Base-by-base conservation (phyloP, 192 early-diverging fungal genomes). In the Coemansia aciculifera region DNA sequence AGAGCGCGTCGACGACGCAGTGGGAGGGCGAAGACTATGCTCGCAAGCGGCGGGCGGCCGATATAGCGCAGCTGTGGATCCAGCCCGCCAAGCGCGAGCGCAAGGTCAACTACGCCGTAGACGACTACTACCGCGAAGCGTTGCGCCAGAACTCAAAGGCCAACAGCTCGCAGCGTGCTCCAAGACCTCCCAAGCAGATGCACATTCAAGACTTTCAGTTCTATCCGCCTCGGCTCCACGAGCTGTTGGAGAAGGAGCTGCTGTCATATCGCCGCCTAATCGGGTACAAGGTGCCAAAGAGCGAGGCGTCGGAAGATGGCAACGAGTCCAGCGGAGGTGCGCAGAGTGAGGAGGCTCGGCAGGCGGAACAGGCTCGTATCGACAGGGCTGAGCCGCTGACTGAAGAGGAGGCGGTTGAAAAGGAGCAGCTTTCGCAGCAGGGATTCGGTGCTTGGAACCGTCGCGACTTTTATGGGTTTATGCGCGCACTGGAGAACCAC, bases 1-100 rank as follows among this genome's bases (percentile, higher is more conserved):
- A 85, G 43, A 85, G 84, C 70, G 59, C 72, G 6, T 90, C 87
- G 54, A 94, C 92, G 3, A 96, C 96, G 72, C 88, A 97, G 69
- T 97, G 96, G 96, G 92, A 98, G 66, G 97, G 97, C 19, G 89
- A 96, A 64, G 94, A 99, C 86, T 98, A 94, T 88, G 88, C 93
- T 46, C 85, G 87, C 71, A 93, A 92, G 74, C 68, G 72, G 38
- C 68, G 75, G 17, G 72, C 80, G 1, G 74, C 73, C 11, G 77
- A 77, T 38, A 75, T 83, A 40, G 57, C 63, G 13, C 69, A 73
- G 43, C 63, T 79, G 63, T 99, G 97, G 97, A 93, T 98, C 57
- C 91, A 93, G 64, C 97, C 96, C 1, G 90, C 92, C 34, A 97
- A 99, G 78, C 86, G 96, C 59, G 95, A 98, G 83, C 89, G 94